Evolutionary conservation across 2,329 filamentous ascomycete genomes (phyloP).

Genomic region (Microdochium trichocladiopsis): DNA sequence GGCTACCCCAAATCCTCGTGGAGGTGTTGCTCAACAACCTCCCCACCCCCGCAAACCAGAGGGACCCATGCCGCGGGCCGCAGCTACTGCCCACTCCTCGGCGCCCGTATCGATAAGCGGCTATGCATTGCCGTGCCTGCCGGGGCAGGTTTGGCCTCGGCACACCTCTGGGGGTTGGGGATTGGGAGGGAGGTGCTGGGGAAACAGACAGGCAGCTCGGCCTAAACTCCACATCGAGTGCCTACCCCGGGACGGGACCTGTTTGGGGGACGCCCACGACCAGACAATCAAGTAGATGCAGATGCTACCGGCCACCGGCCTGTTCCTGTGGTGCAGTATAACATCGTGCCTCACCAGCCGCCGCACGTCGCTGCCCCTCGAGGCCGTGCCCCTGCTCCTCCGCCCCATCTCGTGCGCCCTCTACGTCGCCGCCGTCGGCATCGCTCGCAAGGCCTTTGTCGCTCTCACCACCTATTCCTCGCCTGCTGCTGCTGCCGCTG

Average conservation of each 20-base stretch:
- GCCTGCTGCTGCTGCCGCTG: neutral
- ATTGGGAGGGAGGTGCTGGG: too few species aligned
- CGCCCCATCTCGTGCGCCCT: constrained; percentile 1
- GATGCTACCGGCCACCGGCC: neutral
- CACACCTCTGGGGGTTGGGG: too few species aligned
- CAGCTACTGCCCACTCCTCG: too few species aligned
- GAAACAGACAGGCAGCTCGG: too few species aligned
- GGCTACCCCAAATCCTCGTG: too few species aligned
- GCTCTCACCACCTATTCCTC: neutral
- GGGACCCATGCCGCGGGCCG: too few species aligned
- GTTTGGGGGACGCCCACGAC: too few species aligned
- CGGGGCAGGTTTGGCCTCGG: neutral
- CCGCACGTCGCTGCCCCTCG: neutral
- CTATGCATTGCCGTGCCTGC: neutral
- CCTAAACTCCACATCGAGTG: neutral
- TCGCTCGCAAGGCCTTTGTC: neutral
- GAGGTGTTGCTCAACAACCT: too few species aligned
- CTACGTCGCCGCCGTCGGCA: neutral
- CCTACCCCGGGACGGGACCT: neutral
- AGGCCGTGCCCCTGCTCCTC: neutral
- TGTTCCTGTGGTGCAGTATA: neutral
- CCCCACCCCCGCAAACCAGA: too few species aligned
- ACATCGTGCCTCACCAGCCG: neutral
- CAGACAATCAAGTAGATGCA: neutral
- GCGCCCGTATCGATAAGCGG: neutral